Evolutionary conservation across 1,284 basidiomycete genomes (phyloP).

Genomic region (Taiwanofungus camphoratus): DNA sequence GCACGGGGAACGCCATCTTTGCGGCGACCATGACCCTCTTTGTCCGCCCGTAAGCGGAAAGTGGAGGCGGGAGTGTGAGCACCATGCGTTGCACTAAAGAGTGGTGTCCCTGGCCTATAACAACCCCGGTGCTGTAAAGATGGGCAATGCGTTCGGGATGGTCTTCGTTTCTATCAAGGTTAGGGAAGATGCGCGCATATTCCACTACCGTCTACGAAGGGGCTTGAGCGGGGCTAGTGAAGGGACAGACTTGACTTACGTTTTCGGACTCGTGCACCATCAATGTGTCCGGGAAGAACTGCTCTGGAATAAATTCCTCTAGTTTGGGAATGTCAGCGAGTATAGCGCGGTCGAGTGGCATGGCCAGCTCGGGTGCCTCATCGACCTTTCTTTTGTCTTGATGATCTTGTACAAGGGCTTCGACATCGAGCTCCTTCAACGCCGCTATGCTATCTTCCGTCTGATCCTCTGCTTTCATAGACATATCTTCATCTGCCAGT

Average conservation of each 20-base stretch:
- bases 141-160: constrained; percentile 16
- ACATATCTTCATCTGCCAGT: too few species aligned
- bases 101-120: constrained; percentile 30
- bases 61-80: constrained; percentile 28
- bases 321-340: constrained; percentile 26
- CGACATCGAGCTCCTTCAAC: too few species aligned
- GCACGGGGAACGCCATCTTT: constrained; percentile 23
- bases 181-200: constrained; percentile 23
- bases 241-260: constrained; percentile 2
- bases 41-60: constrained; percentile 20
- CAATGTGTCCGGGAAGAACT: constrained; percentile 29
- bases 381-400: too few species aligned
- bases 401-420: too few species aligned
- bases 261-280: constrained; percentile 25
- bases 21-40: constrained; percentile 29
- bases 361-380: too few species aligned
- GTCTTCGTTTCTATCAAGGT: not conserved
- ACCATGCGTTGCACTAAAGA: constrained; percentile 29
- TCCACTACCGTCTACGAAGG: constrained; percentile 6
- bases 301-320: constrained; percentile 28
- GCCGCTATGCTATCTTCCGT: too few species aligned
- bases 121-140: constrained; percentile 23
- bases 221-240: not conserved
- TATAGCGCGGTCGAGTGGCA: too few species aligned
- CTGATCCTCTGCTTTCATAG: too few species aligned